Evolutionary conservation across 495 filamentous ascomycete species (phyloP).

Genomic region (Tetracladium setigerum): DNA sequence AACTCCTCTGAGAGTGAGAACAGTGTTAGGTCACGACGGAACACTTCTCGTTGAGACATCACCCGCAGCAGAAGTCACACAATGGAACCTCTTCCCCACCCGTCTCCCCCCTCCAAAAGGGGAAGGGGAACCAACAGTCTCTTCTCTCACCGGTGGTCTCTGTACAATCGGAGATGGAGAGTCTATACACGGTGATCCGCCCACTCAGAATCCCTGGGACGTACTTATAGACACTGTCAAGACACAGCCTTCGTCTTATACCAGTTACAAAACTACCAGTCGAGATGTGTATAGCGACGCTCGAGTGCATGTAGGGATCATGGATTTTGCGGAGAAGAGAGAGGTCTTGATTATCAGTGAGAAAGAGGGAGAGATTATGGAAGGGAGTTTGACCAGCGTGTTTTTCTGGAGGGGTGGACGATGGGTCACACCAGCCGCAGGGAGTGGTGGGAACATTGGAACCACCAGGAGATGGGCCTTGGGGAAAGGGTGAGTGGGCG

Average conservation of each 20-base stretch:
- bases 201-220: conserved; percentile 26
- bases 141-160: conserved; percentile 17
- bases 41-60: conserved; percentile 38
- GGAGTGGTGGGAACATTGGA: conserved; percentile 70
- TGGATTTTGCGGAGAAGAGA: conserved; percentile 36
- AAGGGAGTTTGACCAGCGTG: conserved; percentile 73
- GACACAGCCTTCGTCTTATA: conserved; percentile 53
- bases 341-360: conserved; percentile 72
- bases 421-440: conserved; percentile 60
- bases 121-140: background rate
- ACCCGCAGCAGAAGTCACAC: conserved; percentile 38
- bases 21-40: conserved; percentile 44
- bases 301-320: conserved; percentile 48
- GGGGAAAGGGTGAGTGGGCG: conserved; percentile 33
- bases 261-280: conserved; percentile 67
- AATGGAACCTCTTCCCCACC: conserved; percentile 46
- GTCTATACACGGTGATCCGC: conserved; percentile 20
- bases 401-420: conserved; percentile 63
- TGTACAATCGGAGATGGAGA: conserved; percentile 7
- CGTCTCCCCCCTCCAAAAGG: conserved; percentile 13
- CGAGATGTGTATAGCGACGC: conserved; percentile 60
- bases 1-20: conserved; percentile 38
- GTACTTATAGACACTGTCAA: conserved; percentile 48
- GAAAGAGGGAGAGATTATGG: conserved; percentile 61
- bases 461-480: conserved; percentile 79